Base-by-base conservation (phyloP, 768 basidiomycete genomes). In the Hemileccinum rubropunctum region DNA sequence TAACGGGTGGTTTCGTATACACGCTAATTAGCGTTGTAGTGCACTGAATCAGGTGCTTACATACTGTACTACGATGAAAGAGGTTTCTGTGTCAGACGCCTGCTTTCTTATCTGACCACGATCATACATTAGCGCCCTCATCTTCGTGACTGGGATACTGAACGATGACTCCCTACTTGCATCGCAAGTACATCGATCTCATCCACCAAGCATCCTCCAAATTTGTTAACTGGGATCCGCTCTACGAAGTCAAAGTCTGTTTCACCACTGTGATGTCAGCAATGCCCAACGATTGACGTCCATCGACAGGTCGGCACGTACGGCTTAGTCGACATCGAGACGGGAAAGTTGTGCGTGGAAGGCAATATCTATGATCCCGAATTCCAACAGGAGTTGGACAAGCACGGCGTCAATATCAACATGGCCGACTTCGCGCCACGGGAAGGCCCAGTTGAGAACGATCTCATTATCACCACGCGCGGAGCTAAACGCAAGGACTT, bases 211-310 rank as follows among this genome's bases (percentile, higher is more conserved):
- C 43, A 6, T 67, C 67, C 14, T 68, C 68, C 17, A 72, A 72
- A 50, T 72, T 66, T 66, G 66, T 68, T 30, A 73, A 65, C 38
- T 72, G 71, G 71, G 65, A 72, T 27, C 71, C 71, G 0, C 68
- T 60, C 11, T 60, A 57, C 32, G 48, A 49, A 30, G 52, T 71
- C 37, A 45, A 49, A 47, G 70, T 70, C 39, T 20, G 64, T 56
- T 14, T 17, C 28, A 12, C 11, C 9, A 3, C 28, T n/a, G n/a
- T n/a, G n/a, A n/a, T n/a, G n/a, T n/a, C n/a, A n/a, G n/a, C n/a
- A n/a, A n/a, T n/a, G 28, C 28, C 28, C 28, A 30, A 8, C 26
- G 13, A 32, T 34, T 55, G n/a, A 62, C 15, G n/a, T 13, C 32
- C 34, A 14, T 46, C 14, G 10, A 9, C 45, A 72, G 71, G 72